Evolutionary conservation across 257 asterid genomes (phyloP).

Genomic region (Ocimum tenuiflorum): DNA sequence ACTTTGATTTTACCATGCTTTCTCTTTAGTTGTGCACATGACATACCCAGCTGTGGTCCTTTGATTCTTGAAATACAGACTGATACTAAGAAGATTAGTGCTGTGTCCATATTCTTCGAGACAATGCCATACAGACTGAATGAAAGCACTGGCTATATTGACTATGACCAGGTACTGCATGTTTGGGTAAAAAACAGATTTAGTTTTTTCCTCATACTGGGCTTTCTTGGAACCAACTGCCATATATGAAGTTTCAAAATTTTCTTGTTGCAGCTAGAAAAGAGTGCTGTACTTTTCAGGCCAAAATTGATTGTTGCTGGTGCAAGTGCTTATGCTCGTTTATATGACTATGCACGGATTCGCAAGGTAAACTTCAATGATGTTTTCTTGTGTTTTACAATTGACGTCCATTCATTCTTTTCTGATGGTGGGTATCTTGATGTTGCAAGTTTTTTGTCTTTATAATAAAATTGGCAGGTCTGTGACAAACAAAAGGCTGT

Average conservation of each 20-base stretch:
- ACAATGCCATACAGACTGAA: constrained; percentile 96
- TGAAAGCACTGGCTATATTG: constrained; percentile 89
- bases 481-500: constrained; percentile 89
- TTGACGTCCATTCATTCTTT: background rate
- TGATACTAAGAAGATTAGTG: constrained; percentile 91
- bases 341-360: constrained; percentile 81
- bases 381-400: background rate
- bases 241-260: constrained; percentile 11
- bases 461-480: constrained; percentile 45
- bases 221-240: constrained; percentile 1
- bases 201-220: constrained; percentile 3
- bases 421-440: background rate
- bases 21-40: constrained; percentile 4
- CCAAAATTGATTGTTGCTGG: constrained; percentile 96
- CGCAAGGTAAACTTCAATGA: constrained; percentile 52
- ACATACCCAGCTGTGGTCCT: background rate
- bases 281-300: constrained; percentile 86
- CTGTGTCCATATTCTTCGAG: constrained; percentile 93
- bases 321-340: constrained; percentile 97
- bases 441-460: background rate
- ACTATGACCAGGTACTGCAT: constrained; percentile 75
- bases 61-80: constrained; percentile 45
- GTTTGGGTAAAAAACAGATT: background rate
- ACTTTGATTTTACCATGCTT: constrained; percentile 4
- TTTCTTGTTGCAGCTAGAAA: constrained; percentile 62